A percentile compares a stretch with the other conserved stretches of the same genome.
These are phyloP conservation scores for Chlamydomonas schloesseri DNA, from an alignment of 139 green algal species.

Conservation along the genomic window DNA sequence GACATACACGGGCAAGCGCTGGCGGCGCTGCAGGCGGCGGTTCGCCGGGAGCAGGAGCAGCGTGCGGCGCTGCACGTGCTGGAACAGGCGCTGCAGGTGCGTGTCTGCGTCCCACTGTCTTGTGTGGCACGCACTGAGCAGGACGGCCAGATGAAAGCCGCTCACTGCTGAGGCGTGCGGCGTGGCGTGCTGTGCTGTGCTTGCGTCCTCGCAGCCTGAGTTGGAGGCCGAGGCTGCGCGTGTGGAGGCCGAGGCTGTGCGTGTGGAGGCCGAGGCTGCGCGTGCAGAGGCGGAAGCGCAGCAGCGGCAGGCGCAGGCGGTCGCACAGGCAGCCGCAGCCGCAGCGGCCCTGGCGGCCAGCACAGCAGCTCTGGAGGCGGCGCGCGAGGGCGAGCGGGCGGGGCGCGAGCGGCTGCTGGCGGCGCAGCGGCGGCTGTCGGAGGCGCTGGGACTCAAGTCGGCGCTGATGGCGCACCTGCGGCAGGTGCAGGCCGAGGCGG, in stretches of 20 bases:
- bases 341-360: background rate
- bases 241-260: too few species aligned
- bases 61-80: background rate
- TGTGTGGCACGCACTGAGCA: too few species aligned
- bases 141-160: too few species aligned
- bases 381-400: conserved; percentile 2
- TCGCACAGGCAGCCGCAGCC: background rate
- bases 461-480: conserved; percentile 25
- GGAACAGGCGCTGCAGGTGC: background rate
- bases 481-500: conserved; percentile 6
- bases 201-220: too few species aligned
- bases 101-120: too few species aligned
- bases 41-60: background rate
- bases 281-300: too few species aligned
- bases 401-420: conserved; percentile 22
- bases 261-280: too few species aligned
- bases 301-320: too few species aligned
- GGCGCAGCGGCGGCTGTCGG: conserved; percentile 38
- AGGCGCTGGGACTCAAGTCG: conserved; percentile 36
- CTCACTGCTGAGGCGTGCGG: too few species aligned
- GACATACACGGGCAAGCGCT: background rate
- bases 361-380: background rate
- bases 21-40: background rate
- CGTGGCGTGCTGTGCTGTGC: too few species aligned
- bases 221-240: background rate